These are phyloP conservation scores for Fusarium fracticaudum DNA, from an alignment of 2,329 filamentous ascomycete genomes.

Conservation along the genomic window DNA sequence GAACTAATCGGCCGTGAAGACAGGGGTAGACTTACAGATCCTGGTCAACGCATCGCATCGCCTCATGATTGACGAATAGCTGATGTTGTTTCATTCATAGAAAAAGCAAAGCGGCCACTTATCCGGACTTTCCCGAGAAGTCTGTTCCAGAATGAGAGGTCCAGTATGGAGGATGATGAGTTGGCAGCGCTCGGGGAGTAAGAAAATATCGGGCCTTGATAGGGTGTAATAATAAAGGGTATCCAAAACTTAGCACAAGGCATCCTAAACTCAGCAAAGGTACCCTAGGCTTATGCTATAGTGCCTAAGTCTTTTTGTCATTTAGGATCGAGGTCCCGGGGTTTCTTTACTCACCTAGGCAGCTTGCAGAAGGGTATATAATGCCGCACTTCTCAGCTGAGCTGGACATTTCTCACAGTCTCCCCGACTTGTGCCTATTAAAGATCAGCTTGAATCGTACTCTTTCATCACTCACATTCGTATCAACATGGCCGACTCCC, in stretches of 20 bases:
- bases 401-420: neutral
- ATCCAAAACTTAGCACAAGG: too few relatives aligned
- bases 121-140: neutral
- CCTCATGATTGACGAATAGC: neutral
- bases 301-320: too few relatives aligned
- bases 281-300: fast-evolving
- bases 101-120: neutral
- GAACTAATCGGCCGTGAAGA: slow-evolving; percentile 1
- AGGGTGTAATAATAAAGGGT: neutral
- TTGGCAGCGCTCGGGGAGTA: neutral
- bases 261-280: too few relatives aligned
- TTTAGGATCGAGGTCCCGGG: too few relatives aligned
- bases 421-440: fast-evolving
- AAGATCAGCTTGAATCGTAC: neutral
- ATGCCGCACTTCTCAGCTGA: neutral
- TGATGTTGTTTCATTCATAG: neutral
- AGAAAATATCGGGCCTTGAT: neutral
- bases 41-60: neutral
- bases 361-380: neutral
- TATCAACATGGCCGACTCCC: slow-evolving; percentile 13
- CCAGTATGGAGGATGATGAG: neutral
- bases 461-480: neutral
- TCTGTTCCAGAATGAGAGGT: neutral
- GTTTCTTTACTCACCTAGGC: too few relatives aligned
- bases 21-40: slow-evolving; percentile 1